Base-by-base conservation (phyloP, 2,329 filamentous ascomycete genomes). In the Kalaharituber pfeilii region DNA sequence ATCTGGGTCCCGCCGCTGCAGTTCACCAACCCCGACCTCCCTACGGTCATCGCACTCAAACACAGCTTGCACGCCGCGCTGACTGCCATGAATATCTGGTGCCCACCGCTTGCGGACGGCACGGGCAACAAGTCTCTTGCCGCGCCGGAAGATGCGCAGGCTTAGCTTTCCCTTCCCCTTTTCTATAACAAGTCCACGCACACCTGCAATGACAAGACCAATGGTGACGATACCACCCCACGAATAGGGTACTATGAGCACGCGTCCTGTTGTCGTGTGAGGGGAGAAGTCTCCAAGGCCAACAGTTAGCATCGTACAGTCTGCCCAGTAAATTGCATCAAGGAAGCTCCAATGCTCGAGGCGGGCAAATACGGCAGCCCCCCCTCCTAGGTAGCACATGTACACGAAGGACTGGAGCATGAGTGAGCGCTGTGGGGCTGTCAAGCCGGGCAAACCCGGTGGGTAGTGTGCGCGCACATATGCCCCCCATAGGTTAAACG, bases 371-470 rank as follows among this genome's bases (percentile, higher is more conserved):
- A 94, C 70, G 0, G 81, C 76, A 0, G 82, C 86, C 0, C 88
- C 88, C 1, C 86, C 68, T 0, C 84, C 79, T 0, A 95, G 71
- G 72, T 91, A 94, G 49, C 85, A 69, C 51, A 94, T 80, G 65
- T 93, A 85, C 53, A 84, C 71, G 68, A 93, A 93, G 1, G 86
- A 94, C 68, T 95, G 88, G 26, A 94, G 69, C 73, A 95, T 94
- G 22, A 95, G 71, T 0, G 86, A 94, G 8, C 88, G 77, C 67
- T 95, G 88, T 57, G 82, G 82, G 52, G 81, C 77, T 0, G 83
- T 88, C 24, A 94, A 73, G 3, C 75, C 72, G 9, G 45, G 60
- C 61, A 94, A 94, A 63, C 86, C 81, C 61, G 85, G 82, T 5
- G 75, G 75, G 63, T 94, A 94, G 61, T 85, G 82, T 22, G 59